Evolutionary conservation across 1,139 yeast genomes (phyloP), one percentile per base, ranked within the genome.

Genomic region (Ogataea hybrid): DNA sequence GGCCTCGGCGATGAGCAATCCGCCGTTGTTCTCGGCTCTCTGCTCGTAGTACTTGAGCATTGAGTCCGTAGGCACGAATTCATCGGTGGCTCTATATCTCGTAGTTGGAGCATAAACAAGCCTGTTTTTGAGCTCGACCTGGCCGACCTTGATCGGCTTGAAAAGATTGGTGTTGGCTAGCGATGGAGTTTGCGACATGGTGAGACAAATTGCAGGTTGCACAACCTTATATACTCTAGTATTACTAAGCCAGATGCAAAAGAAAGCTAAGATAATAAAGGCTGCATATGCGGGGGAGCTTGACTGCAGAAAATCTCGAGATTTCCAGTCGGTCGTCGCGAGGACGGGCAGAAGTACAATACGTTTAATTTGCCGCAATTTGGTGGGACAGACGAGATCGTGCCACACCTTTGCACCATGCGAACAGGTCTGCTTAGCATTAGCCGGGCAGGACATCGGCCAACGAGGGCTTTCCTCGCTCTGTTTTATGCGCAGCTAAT

Each of bases 51-150:
- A 78, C 43, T 70, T 64, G 9, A 62, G 59, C 50, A 69, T 67
- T 22, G 73, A 58, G 40, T 77, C 75, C 2, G 72, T 68, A n/a
- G 83, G 79, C 21, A 68, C 64, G 43, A 63, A 64, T 33, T 68
- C 68, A 1, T 38, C 44, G 4, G 62, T 52, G 18, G 77, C 71
- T 58, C 83, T 69, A 52, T 58, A 61, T 62, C 83, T 68, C 10
- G 85, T 77, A 43, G 77, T 65, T 14, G 86, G 85, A 8, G 83
- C 73, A 54, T 67, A 59, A 2, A 65, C 78, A 8, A 79, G 53
- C 47, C 81, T 65, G 54, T 77, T 70, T 20, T 54, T 36, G 8
- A 61, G 41, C 46, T 51, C 67, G 47, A 51, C 61, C 33, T 60
- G 54, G 36, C 81, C 81, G 39, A 78, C 65, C 49, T 69, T 67